Evolutionary conservation across 2,329 filamentous ascomycete genomes (phyloP), one percentile per base, ranked within the genome.

Genomic region (Xylariomycetidae sp.): DNA sequence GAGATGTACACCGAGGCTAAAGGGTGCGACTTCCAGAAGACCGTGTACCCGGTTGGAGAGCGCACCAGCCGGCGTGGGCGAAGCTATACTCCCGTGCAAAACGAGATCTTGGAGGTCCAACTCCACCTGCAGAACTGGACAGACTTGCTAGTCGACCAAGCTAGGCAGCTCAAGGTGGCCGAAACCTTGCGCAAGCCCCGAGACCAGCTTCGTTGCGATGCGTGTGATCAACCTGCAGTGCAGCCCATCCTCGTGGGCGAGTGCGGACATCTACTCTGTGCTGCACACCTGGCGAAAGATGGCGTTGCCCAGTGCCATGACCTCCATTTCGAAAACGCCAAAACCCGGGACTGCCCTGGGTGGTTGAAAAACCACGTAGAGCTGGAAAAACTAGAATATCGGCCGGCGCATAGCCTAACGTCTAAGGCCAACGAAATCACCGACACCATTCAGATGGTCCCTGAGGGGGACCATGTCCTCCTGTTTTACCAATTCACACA

Each of bases 401-500:
- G n/a, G n/a, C n/a, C n/a, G n/a, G n/a, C n/a, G n/a, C 10, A 22
- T 12, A 25, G 24, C 15, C 6, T 38, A 5, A 53, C 50, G 22
- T 40, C 46, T 12, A 58, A 58, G 29, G 32, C 48, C 2, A 19
- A 29, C n/a, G 37, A 37, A 15, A 46, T 57, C 12, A 24, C 40
- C 5, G 27, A 43, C 2, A 31, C 26, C 4, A 45, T 56, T 16
- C 24, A 34, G 1, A 2, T 16, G 1, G 40, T 48, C 3, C 39
- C 48, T 1, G 3, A 27, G 0, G 31, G 38, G 6, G 50, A 56
- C 1, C 38, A 43, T 9, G 50, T 58, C 5, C 39, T 68, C 3
- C 32, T 68, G 5, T 68, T 68, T 37, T 55, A 52, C 2, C 60
- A 64, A 30, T 57, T 56, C 31, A 22, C 47, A 0, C 29, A 34